phyloP scores from a whole-genome alignment of 2,329 filamentous ascomycete genomes.

The Dactylellina drechsleri region DNA sequence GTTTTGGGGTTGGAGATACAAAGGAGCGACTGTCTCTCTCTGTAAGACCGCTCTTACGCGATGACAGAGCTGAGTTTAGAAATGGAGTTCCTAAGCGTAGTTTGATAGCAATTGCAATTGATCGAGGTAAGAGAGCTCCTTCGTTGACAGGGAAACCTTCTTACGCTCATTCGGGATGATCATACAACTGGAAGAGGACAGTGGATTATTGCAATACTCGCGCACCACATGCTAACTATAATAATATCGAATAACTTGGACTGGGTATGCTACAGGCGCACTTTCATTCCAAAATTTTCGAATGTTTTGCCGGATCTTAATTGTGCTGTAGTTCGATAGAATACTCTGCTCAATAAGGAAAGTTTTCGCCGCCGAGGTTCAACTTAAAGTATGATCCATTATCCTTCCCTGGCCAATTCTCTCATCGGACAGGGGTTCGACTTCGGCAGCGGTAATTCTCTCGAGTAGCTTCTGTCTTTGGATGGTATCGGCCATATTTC shows the following conservation, averaged over 20 bases:
- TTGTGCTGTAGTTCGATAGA: background rate
- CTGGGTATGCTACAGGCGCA: background rate
- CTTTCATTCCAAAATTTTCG: background rate
- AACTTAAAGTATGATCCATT: background rate
- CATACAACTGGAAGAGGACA: background rate
- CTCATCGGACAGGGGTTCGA: conserved; percentile 3
- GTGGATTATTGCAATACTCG: background rate
- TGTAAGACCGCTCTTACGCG: conserved; percentile 13
- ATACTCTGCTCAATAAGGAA: background rate
- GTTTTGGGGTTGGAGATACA: conserved; percentile 11
- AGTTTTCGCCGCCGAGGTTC: background rate
- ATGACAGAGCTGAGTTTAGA: background rate
- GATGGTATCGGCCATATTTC: conserved; percentile 17
- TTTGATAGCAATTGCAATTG: background rate
- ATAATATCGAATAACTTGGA: background rate
- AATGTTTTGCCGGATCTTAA: background rate
- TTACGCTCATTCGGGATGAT: background rate
- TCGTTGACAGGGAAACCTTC: background rate
- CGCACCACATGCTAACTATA: background rate
- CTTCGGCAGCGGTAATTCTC: background rate
- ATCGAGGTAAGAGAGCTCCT: background rate
- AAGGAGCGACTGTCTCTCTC: conserved; percentile 16
- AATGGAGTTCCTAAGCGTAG: background rate
- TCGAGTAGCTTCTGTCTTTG: conserved; percentile 5
- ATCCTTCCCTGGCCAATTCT: background rate